Percentiles rank a stretch among this genome's conserved stretches.
These are phyloP conservation scores for Epichloe elymi DNA, from an alignment of 2,329 filamentous ascomycete species.

Conservation along the genomic window DNA sequence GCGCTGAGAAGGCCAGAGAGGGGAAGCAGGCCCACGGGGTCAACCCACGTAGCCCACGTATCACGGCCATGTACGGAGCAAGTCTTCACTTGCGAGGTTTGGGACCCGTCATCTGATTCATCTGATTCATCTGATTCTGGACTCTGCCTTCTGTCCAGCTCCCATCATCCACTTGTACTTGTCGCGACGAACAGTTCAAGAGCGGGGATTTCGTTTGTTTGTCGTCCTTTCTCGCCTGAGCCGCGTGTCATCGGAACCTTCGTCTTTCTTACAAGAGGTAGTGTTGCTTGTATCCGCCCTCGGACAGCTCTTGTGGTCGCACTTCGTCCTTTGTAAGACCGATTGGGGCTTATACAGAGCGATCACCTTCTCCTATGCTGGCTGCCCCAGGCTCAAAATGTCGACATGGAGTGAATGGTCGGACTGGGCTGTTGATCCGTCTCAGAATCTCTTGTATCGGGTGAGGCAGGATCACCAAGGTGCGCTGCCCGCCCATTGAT, in stretches of 20 bases:
- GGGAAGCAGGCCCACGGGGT: conserved; percentile 4
- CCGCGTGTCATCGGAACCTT: conserved; percentile 3
- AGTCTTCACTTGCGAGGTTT: not conserved
- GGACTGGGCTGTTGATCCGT: conserved; percentile 13
- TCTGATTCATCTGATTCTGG: not conserved
- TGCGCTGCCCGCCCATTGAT: not conserved
- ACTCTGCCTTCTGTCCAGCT: not conserved
- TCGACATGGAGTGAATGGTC: conserved; percentile 14
- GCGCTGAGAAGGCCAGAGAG: conserved; percentile 4
- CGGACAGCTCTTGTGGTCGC: not conserved
- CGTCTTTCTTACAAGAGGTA: conserved; percentile 6
- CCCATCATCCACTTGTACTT: not conserved
- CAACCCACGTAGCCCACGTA: conserved; percentile 4
- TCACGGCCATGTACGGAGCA: not conserved
- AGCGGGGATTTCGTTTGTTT: not conserved
- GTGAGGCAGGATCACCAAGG: conserved; percentile 11
- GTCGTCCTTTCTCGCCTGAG: conserved; percentile 1
- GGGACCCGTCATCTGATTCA: not conserved
- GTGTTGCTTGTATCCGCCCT: not conserved
- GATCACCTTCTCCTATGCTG: not conserved
- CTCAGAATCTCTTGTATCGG: conserved; percentile 10
- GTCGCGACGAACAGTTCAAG: not conserved
- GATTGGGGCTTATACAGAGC: conserved; percentile 1
- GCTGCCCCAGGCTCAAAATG: conserved; percentile 1
- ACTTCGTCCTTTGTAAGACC: not conserved